Base-by-base conservation (phyloP, 179 eudicot genomes). In the Amaranthus tricolor region DNA sequence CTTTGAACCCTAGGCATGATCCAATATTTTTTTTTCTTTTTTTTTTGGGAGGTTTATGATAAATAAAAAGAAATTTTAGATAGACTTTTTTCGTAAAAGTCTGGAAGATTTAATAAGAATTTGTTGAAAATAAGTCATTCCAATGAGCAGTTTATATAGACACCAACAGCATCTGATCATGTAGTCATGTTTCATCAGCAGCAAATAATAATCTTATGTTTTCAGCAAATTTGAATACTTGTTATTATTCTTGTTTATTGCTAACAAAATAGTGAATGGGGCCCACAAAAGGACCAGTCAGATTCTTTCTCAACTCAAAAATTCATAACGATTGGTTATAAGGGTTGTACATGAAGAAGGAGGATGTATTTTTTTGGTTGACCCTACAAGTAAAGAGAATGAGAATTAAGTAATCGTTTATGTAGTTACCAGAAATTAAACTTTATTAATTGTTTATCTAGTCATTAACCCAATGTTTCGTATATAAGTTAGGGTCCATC, bases 1-100 rank as follows among this genome's bases (percentile, higher is more conserved):
- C 87, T 85, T 44, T 68, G 12, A 6, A 5, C 6, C 80, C 88
- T 68, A 48, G 55, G 48, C 66, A 62, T 62, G 49, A 21, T 17
- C 0, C n/a, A 56, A 5, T 3, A 15, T 5, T 56, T 15, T 56
- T 56, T 14, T 56, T 56, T 56, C 7, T n/a, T n/a, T 56, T 3
- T 6, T 5, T 0, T 55, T 5, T 11, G 1, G 4, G 0, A 13
- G 16, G 5, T 55, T 55, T 9, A 14, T 13, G 6, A 7, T 6
- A 55, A 9, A 7, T 55, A 9, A 7, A 55, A 55, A 12, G 17
- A 55, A 55, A 55, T 13, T n/a, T 1, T 12, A 6, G 3, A 4
- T 15, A 6, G 61, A 57, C 61, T 57, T 17, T 9, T 60, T 9
- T 12, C 3, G 8, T 0, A 61, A 61, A 24, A 61, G 14, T 0